These are phyloP conservation scores for Syzygium aqueum DNA, from an alignment of 345 rosid genomes.

Conservation along the genomic window DNA sequence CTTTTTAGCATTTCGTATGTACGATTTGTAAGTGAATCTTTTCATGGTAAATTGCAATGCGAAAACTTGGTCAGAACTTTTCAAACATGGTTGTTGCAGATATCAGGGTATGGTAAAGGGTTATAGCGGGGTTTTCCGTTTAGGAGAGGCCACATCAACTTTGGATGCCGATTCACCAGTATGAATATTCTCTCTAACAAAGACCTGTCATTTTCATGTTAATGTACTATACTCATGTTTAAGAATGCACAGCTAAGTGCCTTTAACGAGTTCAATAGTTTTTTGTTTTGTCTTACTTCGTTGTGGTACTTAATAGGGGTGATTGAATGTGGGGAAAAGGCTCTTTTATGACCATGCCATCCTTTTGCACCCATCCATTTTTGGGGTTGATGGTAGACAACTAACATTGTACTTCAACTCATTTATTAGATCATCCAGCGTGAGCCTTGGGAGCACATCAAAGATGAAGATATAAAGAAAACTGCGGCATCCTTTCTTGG, in stretches of 20 bases:
- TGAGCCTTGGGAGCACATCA: slow-evolving; percentile 96
- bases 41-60: neutral
- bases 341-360: neutral
- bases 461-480: slow-evolving; percentile 72
- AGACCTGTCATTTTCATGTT: neutral
- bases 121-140: slow-evolving; percentile 86
- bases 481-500: slow-evolving; percentile 70
- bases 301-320: neutral
- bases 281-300: neutral
- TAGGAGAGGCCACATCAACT: slow-evolving; percentile 98
- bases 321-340: neutral
- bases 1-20: neutral
- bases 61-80: neutral
- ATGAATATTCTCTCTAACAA: slow-evolving; percentile 6
- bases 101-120: slow-evolving; percentile 92
- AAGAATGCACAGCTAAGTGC: neutral
- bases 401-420: neutral
- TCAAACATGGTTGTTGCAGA: slow-evolving; percentile 24
- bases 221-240: neutral
- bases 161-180: slow-evolving; percentile 98
- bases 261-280: neutral
- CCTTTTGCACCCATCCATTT: neutral
- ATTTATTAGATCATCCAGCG: slow-evolving; percentile 67
- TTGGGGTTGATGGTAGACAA: neutral
- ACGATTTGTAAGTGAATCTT: neutral